phyloP scores from a whole-genome alignment of 805 yeast species.

The Debaryomyces maramus region DNA sequence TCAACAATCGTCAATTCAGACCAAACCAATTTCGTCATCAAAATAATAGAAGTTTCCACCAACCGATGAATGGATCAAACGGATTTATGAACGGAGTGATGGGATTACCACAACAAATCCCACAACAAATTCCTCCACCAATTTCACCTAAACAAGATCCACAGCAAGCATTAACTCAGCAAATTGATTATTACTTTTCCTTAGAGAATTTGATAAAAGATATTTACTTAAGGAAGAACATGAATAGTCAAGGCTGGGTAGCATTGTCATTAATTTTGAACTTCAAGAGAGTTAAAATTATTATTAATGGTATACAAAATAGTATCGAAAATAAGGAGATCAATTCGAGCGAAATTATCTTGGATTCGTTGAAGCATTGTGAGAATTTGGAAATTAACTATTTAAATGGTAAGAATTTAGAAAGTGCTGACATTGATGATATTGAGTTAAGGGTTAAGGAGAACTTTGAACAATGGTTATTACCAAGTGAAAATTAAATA shows the following conservation, averaged over 20 bases:
- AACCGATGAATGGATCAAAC: slow-evolving; percentile 11
- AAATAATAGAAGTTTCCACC: slow-evolving; percentile 17
- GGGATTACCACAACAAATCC: slow-evolving; percentile 15
- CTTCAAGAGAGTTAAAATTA: slow-evolving; percentile 73
- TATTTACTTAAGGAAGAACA: slow-evolving; percentile 73
- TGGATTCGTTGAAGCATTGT: slow-evolving; percentile 55
- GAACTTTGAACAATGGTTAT: slow-evolving; percentile 67
- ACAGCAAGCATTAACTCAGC: slow-evolving; percentile 48
- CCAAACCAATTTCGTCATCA: slow-evolving; percentile 18
- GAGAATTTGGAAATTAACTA: slow-evolving; percentile 49
- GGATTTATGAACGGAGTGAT: slow-evolving; percentile 11
- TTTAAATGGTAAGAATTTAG: slow-evolving; percentile 31
- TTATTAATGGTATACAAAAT: slow-evolving; percentile 40
- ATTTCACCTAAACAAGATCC: slow-evolving; percentile 49
- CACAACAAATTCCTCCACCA: slow-evolving; percentile 44
- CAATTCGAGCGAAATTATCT: slow-evolving; percentile 32
- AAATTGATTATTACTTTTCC: slow-evolving; percentile 88
- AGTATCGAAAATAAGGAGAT: slow-evolving; percentile 26
- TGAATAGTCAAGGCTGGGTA: slow-evolving; percentile 76
- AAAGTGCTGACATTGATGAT: slow-evolving; percentile 41
- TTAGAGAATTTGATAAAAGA: slow-evolving; percentile 86
- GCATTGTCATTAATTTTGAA: slow-evolving; percentile 60
- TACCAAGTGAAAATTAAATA: slow-evolving; percentile 29
- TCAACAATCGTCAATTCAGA: slow-evolving; percentile 30
- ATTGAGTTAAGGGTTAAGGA: slow-evolving; percentile 59